These are phyloP conservation scores for Panaeolus cyanescens DNA, from an alignment of 768 basidiomycete species.

Conservation along the genomic window DNA sequence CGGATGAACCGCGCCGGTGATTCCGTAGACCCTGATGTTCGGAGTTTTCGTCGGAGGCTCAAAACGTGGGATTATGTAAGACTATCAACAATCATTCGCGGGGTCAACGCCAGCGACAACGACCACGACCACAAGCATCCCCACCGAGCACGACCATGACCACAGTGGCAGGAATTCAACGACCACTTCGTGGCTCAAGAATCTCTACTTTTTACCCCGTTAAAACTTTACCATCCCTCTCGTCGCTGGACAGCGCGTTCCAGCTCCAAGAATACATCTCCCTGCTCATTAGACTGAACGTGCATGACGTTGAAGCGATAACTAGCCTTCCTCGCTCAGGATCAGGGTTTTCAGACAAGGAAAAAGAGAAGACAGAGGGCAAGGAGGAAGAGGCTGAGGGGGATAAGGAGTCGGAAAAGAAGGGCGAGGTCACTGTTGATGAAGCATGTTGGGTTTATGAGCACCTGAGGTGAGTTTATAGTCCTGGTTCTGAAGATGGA, in stretches of 20 bases:
- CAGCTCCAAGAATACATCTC: constrained; percentile 95
- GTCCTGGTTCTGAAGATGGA: neutral
- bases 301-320: constrained; percentile 85
- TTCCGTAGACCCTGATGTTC: too few relatives aligned
- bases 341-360: constrained; percentile 25
- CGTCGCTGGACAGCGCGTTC: constrained; percentile 87
- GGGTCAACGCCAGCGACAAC: neutral
- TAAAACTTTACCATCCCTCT: constrained; percentile 66
- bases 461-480: constrained; percentile 46
- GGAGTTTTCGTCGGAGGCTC: neutral
- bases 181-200: constrained; percentile 75
- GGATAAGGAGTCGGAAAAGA: constrained; percentile 41
- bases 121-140: neutral
- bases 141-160: constrained; percentile 7
- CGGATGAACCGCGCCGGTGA: too few relatives aligned
- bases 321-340: constrained; percentile 65
- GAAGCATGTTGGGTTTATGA: constrained; percentile 84
- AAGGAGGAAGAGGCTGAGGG: constrained; percentile 27
- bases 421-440: constrained; percentile 64
- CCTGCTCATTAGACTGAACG: constrained; percentile 79
- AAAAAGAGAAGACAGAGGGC: constrained; percentile 18
- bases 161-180: constrained; percentile 50
- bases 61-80: neutral
- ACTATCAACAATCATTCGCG: neutral
- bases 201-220: constrained; percentile 82